These are phyloP conservation scores for Eimeria brunetti DNA, from an alignment of 169 alveolate species.

Conservation along the genomic window DNA sequence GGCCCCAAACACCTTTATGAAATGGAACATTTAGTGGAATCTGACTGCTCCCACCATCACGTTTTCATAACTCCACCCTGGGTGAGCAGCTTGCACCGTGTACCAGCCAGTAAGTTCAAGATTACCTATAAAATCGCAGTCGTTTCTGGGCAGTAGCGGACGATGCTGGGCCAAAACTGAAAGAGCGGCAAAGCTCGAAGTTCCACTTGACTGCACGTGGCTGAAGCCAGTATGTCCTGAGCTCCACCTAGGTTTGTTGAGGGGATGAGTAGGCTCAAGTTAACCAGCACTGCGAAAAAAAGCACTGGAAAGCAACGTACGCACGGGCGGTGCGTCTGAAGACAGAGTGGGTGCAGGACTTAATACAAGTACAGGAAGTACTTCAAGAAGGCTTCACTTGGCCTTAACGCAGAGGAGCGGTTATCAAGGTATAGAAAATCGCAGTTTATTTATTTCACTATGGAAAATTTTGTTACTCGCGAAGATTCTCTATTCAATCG, in stretches of 20 bases:
- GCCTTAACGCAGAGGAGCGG: background rate
- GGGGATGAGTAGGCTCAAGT: background rate
- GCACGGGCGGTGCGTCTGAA: background rate
- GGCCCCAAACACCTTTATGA: background rate
- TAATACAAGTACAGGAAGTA: background rate
- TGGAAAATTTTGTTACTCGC: background rate
- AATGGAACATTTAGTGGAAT: background rate
- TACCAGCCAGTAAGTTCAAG: conserved; percentile 16
- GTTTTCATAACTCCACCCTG: background rate
- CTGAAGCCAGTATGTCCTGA: background rate
- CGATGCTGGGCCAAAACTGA: background rate
- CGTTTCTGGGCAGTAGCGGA: background rate
- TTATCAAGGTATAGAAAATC: background rate
- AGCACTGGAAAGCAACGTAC: background rate
- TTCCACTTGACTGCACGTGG: background rate
- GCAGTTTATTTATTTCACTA: background rate
- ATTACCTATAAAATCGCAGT: background rate
- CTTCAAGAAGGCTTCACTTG: background rate
- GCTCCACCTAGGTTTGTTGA: background rate
- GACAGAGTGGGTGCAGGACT: background rate
- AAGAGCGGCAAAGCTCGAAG: background rate
- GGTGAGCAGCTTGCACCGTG: background rate
- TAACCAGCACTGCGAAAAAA: background rate
- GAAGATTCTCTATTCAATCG: background rate
- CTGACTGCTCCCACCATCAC: background rate